Evolutionary conservation across 177 flowering plant species (phyloP).

Genomic region (Tripterygium wilfordii): DNA sequence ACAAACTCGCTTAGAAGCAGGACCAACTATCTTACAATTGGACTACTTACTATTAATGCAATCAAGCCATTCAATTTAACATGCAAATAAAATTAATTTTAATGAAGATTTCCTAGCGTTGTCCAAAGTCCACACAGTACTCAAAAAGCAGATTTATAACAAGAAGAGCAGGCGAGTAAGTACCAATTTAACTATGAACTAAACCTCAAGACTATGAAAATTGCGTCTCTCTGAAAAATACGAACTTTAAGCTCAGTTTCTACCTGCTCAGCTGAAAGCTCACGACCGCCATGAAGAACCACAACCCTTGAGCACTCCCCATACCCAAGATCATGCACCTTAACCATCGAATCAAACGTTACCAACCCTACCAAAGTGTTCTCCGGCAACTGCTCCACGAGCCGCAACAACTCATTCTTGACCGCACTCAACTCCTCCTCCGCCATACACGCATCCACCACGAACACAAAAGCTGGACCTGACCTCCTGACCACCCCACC

Average conservation of each 20-base stretch:
- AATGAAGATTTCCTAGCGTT: too few relatives aligned
- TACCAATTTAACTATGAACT: neutral
- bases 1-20: too few relatives aligned
- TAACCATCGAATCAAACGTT: slow-evolving; percentile 74
- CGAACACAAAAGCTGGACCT: slow-evolving; percentile 83
- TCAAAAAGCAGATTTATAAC: too few relatives aligned
- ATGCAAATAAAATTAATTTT: too few relatives aligned
- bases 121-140: too few relatives aligned
- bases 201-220: neutral
- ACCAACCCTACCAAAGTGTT: slow-evolving; percentile 73
- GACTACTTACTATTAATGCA: too few relatives aligned
- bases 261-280: slow-evolving; percentile 70
- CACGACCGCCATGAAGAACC: slow-evolving; percentile 73
- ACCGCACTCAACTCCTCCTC: slow-evolving; percentile 70
- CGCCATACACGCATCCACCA: slow-evolving; percentile 56
- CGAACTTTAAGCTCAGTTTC: neutral
- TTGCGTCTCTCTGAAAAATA: neutral
- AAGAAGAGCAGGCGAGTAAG: too few relatives aligned
- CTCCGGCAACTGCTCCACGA: slow-evolving; percentile 69
- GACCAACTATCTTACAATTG: too few relatives aligned
- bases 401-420: slow-evolving; percentile 70
- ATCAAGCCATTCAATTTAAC: too few relatives aligned
- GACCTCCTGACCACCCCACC: slow-evolving; percentile 18
- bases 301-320: slow-evolving; percentile 66
- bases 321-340: slow-evolving; percentile 75